phyloP scores from a whole-genome alignment of 495 filamentous ascomycete species.

The Echria macrotheca region DNA sequence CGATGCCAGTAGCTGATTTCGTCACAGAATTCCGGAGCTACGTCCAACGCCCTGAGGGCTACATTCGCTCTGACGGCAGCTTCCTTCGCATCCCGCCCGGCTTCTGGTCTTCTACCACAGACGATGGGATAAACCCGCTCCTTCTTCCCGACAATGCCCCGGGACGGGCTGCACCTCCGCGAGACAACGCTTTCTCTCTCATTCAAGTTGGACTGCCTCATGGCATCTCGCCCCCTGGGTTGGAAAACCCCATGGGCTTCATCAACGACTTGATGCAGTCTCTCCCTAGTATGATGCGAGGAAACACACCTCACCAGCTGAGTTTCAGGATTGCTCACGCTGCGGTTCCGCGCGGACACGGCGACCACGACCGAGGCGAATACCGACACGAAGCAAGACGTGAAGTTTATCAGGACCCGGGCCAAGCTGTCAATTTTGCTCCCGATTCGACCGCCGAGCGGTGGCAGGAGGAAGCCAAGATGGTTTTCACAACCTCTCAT shows the following conservation, averaged over 20 bases:
- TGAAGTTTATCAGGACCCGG: constrained; percentile 41
- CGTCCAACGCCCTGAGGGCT: constrained; percentile 24
- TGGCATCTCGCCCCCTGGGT: constrained; percentile 3
- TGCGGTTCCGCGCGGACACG: no score
- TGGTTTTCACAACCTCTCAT: constrained; percentile 68
- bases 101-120: constrained; percentile 38
- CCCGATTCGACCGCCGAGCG: constrained; percentile 62
- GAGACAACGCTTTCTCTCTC: constrained; percentile 23
- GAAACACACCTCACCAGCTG: constrained; percentile 36
- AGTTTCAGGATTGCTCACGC: constrained; percentile 34
- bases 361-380: no score
- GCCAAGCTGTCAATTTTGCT: constrained; percentile 62
- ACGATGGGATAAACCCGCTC: constrained; percentile 80
- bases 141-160: constrained; percentile 40
- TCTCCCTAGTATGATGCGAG: constrained; percentile 9
- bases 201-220: constrained; percentile 34
- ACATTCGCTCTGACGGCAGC: no score
- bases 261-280: constrained; percentile 37
- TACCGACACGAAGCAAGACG: constrained; percentile 35
- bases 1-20: no score
- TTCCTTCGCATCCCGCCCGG: constrained; percentile 20
- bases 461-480: constrained; percentile 87
- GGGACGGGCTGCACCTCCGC: constrained; percentile 34
- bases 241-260: constrained; percentile 36
- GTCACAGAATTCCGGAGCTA: constrained; percentile 37